phyloP scores from a whole-genome alignment of 129 eudicot species.

The Deinandra increscens region DNA sequence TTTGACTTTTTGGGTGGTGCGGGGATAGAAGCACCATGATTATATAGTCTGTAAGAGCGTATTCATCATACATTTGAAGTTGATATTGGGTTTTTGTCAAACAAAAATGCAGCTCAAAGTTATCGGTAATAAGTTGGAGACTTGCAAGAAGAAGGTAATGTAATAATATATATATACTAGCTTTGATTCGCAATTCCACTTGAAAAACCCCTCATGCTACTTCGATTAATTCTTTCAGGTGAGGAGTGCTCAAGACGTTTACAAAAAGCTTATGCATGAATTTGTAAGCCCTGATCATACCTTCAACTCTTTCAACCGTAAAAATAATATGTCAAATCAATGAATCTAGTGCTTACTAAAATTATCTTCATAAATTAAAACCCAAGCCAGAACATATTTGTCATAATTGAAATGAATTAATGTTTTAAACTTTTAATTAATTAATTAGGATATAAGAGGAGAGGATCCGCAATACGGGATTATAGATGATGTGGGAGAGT shows the following conservation, averaged over 20 bases:
- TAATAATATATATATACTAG: too few species aligned
- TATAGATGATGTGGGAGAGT: conserved; percentile 73
- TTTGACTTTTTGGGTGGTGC: too few species aligned
- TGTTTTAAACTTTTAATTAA: too few species aligned
- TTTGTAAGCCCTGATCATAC: conserved; percentile 51
- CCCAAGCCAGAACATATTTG: too few species aligned
- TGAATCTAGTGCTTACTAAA: not conserved
- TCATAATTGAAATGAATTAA: too few species aligned
- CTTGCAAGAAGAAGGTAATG: conserved; percentile 75
- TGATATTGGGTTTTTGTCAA: not conserved
- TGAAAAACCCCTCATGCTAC: not conserved
- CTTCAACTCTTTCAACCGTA: not conserved
- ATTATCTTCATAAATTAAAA: not conserved
- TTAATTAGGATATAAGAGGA: conserved; percentile 60
- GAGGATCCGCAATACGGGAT: conserved; percentile 84
- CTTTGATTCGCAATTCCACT: not conserved
- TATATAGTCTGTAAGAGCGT: too few species aligned
- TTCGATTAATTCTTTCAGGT: conserved; percentile 39
- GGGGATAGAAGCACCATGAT: too few species aligned
- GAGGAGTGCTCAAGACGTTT: conserved; percentile 60
- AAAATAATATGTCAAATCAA: not conserved
- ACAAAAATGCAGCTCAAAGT: conserved; percentile 47
- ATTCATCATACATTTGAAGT: not conserved
- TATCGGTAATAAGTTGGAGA: conserved; percentile 50
- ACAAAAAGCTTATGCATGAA: conserved; percentile 57